These are phyloP conservation scores for Starmerella sp. DNA, from an alignment of 805 yeast genomes.

Conservation along the genomic window DNA sequence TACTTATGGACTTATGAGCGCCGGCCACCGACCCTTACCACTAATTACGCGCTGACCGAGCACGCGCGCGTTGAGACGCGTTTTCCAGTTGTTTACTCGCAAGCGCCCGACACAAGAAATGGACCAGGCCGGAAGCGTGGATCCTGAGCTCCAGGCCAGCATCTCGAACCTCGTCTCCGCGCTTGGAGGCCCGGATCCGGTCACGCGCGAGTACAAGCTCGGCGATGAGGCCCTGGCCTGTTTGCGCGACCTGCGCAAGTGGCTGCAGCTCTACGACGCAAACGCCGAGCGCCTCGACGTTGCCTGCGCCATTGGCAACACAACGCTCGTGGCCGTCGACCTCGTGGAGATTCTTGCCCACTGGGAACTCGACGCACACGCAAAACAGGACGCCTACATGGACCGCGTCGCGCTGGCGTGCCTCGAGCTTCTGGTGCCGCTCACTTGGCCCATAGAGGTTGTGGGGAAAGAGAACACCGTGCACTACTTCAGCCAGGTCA, in stretches of 20 bases:
- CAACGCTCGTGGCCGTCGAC: slow-evolving; percentile 62
- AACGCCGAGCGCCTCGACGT: slow-evolving; percentile 60
- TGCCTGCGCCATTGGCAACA: slow-evolving; percentile 76
- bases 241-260: slow-evolving; percentile 72
- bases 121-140: slow-evolving; percentile 19
- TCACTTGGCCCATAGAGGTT: slow-evolving; percentile 79
- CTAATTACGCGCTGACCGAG: slow-evolving; percentile 4
- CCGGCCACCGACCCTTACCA: slow-evolving; percentile 2
- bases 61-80: background rate
- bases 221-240: slow-evolving; percentile 86
- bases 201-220: slow-evolving; percentile 50
- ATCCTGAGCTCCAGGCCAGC: slow-evolving; percentile 41
- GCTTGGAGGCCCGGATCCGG: slow-evolving; percentile 76
- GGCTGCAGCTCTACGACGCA: slow-evolving; percentile 81
- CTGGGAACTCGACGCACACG: slow-evolving; percentile 43
- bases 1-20: too few species aligned
- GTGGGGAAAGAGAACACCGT: slow-evolving; percentile 40
- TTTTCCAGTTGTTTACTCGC: background rate
- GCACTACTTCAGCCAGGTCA: slow-evolving; percentile 46
- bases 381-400: slow-evolving; percentile 26
- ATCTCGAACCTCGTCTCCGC: slow-evolving; percentile 77
- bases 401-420: slow-evolving; percentile 61
- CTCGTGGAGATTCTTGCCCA: slow-evolving; percentile 60
- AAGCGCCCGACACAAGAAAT: background rate
- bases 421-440: slow-evolving; percentile 66